phyloP scores from a whole-genome alignment of 148 eudicot genomes.

The Rhododendron simsii region DNA sequence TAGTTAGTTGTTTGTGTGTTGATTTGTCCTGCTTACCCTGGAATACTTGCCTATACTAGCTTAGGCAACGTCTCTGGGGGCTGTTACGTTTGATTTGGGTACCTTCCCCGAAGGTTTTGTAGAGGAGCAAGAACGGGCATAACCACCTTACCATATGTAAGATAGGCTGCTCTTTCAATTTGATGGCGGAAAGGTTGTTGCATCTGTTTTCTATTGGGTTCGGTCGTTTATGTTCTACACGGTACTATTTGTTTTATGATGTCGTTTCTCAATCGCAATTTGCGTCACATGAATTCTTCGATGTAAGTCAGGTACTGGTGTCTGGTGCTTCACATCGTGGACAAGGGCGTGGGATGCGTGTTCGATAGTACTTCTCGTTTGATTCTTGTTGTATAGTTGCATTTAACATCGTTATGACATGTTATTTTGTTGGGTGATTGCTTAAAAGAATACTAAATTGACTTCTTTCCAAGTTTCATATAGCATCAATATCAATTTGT shows the following conservation, averaged over 20 bases:
- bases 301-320: background rate
- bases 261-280: too few species aligned
- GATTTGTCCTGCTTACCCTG: background rate
- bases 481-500: too few species aligned
- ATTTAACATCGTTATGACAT: background rate
- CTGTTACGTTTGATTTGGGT: background rate
- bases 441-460: too few species aligned
- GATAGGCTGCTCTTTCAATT: background rate
- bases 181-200: background rate
- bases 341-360: background rate
- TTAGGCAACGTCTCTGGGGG: background rate
- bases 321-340: background rate
- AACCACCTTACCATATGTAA: background rate
- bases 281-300: too few species aligned
- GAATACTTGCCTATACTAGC: background rate
- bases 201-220: background rate
- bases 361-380: background rate
- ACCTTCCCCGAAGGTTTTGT: background rate
- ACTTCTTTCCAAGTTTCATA: too few species aligned
- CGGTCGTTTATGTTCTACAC: background rate
- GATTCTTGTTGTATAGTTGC: background rate
- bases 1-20: background rate
- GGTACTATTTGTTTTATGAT: background rate
- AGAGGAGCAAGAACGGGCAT: background rate
- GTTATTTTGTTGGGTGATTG: background rate